Evolutionary conservation across 2,329 filamentous ascomycete genomes (phyloP), one percentile per base, ranked within the genome.

Genomic region (Diaporthe aspalathi): DNA sequence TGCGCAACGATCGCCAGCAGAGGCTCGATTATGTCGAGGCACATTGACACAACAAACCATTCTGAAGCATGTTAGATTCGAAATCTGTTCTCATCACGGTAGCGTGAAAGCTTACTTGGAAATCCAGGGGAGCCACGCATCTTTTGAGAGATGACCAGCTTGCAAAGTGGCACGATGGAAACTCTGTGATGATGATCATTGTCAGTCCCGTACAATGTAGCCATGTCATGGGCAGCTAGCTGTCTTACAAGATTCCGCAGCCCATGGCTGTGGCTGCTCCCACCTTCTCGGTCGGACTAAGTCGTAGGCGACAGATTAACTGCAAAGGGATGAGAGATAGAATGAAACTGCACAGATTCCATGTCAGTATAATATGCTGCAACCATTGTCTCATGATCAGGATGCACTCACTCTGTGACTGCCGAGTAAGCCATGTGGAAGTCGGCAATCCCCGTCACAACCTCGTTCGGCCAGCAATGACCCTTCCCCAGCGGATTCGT

Each of bases 1-100:
- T 56, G 50, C 8, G 67, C 67, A n/a, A 69, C 53, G 40, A 69
- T 69, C 5, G 67, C 63, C 20, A 69, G 9, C 7, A 65, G 60
- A 2, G 60, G 60, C 60, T 65, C 60, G 29, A 65, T 50, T 11
- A 65, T 65, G 29, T 65, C 60, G 45, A 65, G 60, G 12, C 60
- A 14, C 60, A 65, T 65, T 50, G 60, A 65, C n/a, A 65, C 60
- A 17, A 38, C 16, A 14, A 65, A 65, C 60, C 60, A 65, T 2
- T 35, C 60, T 65, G 45, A 50, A 14, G 2, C 0, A 38, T 27
- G 8, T 65, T 65, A 65, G 45, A 24, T 5, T 38, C 43, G 11
- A n/a, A n/a, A n/a, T n/a, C n/a, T 12, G 1, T 17, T 20, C 14
- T 27, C n/a, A 2, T 3, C 3, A 38, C 11, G 6, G 35, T 56